Evolutionary conservation across 352 stramenopile species (phyloP).

Genomic region (Globisporangium okanoganense): DNA sequence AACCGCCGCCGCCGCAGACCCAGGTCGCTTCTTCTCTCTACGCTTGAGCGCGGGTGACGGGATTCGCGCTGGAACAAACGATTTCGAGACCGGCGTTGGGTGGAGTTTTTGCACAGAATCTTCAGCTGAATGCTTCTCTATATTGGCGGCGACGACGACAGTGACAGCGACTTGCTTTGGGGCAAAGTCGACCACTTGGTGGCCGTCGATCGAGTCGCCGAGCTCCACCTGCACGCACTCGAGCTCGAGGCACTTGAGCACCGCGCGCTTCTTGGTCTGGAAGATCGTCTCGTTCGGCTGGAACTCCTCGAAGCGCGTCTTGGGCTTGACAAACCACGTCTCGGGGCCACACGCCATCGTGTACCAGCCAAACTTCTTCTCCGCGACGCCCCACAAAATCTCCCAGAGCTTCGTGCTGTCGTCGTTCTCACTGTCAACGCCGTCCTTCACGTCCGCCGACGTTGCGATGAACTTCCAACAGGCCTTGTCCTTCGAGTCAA

Average conservation of each 20-base stretch:
- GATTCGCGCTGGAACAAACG: conserved; percentile 2
- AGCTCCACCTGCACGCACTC: conserved; percentile 53
- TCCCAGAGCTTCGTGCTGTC: conserved; percentile 44
- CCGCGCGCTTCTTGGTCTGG: conserved; percentile 69
- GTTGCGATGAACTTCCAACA: conserved; percentile 75
- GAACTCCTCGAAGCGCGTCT: conserved; percentile 67
- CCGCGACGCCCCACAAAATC: conserved; percentile 54
- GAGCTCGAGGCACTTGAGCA: conserved; percentile 55
- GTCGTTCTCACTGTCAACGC: conserved; percentile 11
- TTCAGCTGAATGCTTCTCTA: conserved; percentile 11
- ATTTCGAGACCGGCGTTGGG: conserved; percentile 4
- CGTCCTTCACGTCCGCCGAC: conserved; percentile 21
- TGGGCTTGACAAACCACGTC: conserved; percentile 72
- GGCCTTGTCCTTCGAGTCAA: conserved; percentile 71
- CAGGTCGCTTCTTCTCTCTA: conserved; percentile 18
- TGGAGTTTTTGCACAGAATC: conserved; percentile 15
- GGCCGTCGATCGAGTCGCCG: conserved; percentile 63
- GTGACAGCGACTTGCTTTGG: conserved; percentile 7
- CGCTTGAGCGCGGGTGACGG: conserved; percentile 34
- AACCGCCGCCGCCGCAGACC: neutral
- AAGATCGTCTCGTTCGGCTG: conserved; percentile 79
- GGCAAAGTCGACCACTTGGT: conserved; percentile 54
- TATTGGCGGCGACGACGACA: neutral
- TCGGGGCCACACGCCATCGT: conserved; percentile 67
- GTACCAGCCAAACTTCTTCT: conserved; percentile 66